Percentiles rank a stretch among this genome's conserved stretches.
Conservation (phyloP, 257 asterid species). For the Gentiana straminea region DNA sequence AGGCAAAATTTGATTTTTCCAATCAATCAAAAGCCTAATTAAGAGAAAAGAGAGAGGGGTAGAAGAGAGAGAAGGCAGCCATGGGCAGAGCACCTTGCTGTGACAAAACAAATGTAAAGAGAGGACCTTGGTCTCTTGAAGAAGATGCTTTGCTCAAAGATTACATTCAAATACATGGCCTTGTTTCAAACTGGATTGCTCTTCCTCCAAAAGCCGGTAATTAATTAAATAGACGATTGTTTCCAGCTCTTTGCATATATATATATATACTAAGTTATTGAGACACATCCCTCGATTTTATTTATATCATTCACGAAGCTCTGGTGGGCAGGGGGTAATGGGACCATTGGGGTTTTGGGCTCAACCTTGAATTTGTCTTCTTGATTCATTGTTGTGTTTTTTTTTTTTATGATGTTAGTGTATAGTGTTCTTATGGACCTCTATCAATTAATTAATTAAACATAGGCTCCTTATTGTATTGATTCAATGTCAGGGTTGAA, state of each 20-base stretch:
- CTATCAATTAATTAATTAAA: too few relatives aligned
- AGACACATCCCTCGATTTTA: too few relatives aligned
- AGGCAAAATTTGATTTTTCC: constrained; percentile 7
- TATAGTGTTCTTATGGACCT: too few relatives aligned
- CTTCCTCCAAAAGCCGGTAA: constrained; percentile 77
- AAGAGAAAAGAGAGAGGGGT: constrained; percentile 1
- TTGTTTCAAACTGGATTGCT: constrained; percentile 84
- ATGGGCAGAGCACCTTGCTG: constrained; percentile 96
- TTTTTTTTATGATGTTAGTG: too few relatives aligned
- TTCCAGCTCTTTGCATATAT: too few relatives aligned
- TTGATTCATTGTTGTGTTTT: too few relatives aligned
- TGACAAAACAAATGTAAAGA: constrained; percentile 82
- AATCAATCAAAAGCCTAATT: constrained; percentile 1
- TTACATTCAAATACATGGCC: constrained; percentile 55
- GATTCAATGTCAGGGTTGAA: constrained; percentile 32
- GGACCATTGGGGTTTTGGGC: too few relatives aligned
- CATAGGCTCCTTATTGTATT: background rate
- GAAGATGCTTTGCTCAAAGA: constrained; percentile 71
- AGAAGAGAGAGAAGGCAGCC: constrained; percentile 10
- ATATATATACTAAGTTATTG: too few relatives aligned
- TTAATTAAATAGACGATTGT: too few relatives aligned
- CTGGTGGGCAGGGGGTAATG: too few relatives aligned
- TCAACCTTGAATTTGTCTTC: too few relatives aligned
- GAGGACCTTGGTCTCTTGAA: constrained; percentile 91
- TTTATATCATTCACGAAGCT: too few relatives aligned